Percentiles rank a stretch among this genome's conserved stretches.
phyloP scores from a whole-genome alignment of 768 basidiomycete genomes.

The Russula emetica region DNA sequence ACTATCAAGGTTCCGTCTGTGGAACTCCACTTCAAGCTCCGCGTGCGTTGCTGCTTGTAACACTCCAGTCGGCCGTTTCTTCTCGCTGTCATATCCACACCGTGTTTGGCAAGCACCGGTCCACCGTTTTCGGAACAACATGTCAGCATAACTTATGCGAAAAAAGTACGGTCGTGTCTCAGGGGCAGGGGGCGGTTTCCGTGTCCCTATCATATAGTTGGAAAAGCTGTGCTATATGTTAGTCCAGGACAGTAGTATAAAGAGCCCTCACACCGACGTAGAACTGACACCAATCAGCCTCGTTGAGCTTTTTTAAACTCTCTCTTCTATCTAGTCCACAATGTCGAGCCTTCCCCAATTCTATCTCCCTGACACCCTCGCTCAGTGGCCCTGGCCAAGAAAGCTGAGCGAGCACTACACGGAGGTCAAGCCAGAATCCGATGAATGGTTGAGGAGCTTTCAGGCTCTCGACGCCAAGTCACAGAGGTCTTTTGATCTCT shows the following conservation, averaged over 20 bases:
- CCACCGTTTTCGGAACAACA: no score
- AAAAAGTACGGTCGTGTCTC: not conserved
- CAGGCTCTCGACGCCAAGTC: conserved; percentile 37
- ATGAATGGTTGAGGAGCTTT: conserved; percentile 39
- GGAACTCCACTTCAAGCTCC: no score
- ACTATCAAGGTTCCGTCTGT: no score
- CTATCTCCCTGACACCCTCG: conserved; percentile 39
- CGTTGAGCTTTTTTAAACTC: not conserved
- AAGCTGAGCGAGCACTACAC: conserved; percentile 39
- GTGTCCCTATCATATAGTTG: not conserved
- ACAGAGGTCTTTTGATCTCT: conserved; percentile 40
- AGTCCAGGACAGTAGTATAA: not conserved
- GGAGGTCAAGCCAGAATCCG: conserved; percentile 35
- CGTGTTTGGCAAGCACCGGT: no score
- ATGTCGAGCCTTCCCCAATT: conserved; percentile 13
- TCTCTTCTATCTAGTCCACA: not conserved
- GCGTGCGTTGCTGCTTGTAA: no score
- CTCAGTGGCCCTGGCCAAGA: conserved; percentile 44
- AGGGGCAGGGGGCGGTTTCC: no score
- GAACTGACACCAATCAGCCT: not conserved
- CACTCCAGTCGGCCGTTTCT: no score
- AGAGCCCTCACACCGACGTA: not conserved
- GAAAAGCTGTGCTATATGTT: not conserved
- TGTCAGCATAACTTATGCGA: not conserved
- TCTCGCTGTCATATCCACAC: no score